Percentiles rank a stretch among this genome's conserved stretches.
phyloP scores from a whole-genome alignment of 2,329 filamentous ascomycete species.

The Talaromyces sp. region DNA sequence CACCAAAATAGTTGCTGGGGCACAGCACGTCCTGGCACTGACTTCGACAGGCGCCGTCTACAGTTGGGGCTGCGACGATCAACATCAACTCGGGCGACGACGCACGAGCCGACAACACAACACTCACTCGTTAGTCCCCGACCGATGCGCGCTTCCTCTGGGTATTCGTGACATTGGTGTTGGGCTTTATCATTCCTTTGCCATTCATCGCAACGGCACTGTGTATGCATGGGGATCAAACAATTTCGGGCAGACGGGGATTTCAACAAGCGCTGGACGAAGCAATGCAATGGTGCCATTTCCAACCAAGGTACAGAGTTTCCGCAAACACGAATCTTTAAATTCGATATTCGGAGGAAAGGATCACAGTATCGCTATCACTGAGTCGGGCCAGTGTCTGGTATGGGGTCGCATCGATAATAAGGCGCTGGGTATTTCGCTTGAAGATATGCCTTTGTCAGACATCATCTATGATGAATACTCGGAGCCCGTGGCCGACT shows the following conservation, averaged over 20 bases:
- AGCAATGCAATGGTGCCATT: conserved; percentile 1
- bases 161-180: not conserved
- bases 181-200: conserved; percentile 2
- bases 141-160: conserved; percentile 1
- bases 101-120: not conserved
- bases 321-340: not conserved
- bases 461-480: conserved; percentile 3
- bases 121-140: not conserved
- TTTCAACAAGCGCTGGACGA: not conserved
- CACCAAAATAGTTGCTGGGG: conserved; percentile 1
- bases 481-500: no score
- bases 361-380: conserved; percentile 6
- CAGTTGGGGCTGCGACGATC: conserved; percentile 6
- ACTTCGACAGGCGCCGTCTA: conserved; percentile 2
- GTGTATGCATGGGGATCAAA: conserved; percentile 5
- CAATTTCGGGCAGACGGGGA: conserved; percentile 1
- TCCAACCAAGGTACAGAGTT: not conserved
- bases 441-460: not conserved
- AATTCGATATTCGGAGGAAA: not conserved
- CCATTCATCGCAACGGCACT: not conserved
- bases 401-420: conserved; percentile 5
- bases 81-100: conserved; percentile 1
- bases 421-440: conserved; percentile 1
- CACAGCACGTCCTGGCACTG: conserved; percentile 1
- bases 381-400: not conserved